Evolutionary conservation across 805 yeast genomes (phyloP), one percentile per base, ranked within the genome.

Genomic region (Maudiozyma barnettii): DNA sequence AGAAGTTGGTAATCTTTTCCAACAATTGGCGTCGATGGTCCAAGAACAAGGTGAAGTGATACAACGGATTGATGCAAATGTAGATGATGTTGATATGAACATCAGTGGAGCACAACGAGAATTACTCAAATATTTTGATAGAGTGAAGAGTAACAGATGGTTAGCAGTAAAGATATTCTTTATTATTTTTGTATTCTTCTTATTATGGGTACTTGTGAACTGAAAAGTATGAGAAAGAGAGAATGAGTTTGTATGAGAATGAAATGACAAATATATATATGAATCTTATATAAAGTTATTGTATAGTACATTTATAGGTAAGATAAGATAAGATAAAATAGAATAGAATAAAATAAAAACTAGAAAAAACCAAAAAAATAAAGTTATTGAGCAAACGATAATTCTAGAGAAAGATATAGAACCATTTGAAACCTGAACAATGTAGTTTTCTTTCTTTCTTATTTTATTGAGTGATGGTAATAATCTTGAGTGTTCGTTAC

Each of bases 11-110:
- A 84, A 85, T 44, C 73, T 93, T 50, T 93, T 93, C 69, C 91
- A 86, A 58, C 99, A 93, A 66, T 73, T 93, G 57, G 96, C 98
- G 5, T 84, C 95, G 1, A 91, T 93, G 98, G 97, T 93, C 7
- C 89, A 86, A 51, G 98, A 93, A 65, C 99, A 93, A 67, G 91
- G 98, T 38, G 99, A 93, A 58, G 85, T 84, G 14, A 91, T 93
- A 48, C 98, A 91, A 65, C 74, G 98, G 60, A 93, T 93, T 53
- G 99, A 93, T 67, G 86, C 81, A 47, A 90, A 93, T 61, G 95
- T 95, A 6, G 96, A 90, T 56, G 98, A 93, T 59, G 88, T 91
- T 46, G 80, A 87, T 57, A 64, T 91, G 61, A 93, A 90, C 63
- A 90, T 93, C 14, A 70, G 77, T 23, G 98, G 98, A 1, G 99